Evolutionary conservation across 441 rosid genomes (phyloP).

Genomic region (Euphorbia celastroides): DNA sequence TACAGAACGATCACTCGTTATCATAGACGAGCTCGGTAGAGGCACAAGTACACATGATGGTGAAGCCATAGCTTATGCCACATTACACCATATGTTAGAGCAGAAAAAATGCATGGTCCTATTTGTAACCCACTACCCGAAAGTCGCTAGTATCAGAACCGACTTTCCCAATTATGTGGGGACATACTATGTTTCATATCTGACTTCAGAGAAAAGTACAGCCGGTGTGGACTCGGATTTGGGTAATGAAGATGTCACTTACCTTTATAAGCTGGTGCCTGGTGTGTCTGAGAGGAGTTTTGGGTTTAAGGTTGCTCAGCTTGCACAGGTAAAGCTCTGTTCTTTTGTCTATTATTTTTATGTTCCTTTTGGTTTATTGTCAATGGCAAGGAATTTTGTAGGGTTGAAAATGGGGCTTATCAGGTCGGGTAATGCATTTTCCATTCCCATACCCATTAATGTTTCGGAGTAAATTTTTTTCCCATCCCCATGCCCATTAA

Average conservation of each 20-base stretch:
- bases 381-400: too few relatives aligned
- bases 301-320: constrained; percentile 83
- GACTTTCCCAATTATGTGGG: constrained; percentile 53
- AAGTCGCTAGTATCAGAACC: constrained; percentile 52
- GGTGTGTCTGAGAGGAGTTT: constrained; percentile 87
- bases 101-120: constrained; percentile 74
- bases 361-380: neutral
- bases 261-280: constrained; percentile 75
- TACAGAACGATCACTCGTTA: constrained; percentile 65
- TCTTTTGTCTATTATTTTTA: neutral
- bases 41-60: constrained; percentile 98
- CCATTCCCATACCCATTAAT: too few relatives aligned
- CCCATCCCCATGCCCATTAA: too few relatives aligned
- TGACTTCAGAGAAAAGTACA: constrained; percentile 39
- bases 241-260: constrained; percentile 66
- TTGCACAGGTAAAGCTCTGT: constrained; percentile 58
- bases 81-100: constrained; percentile 60
- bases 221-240: constrained; percentile 18
- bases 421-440: too few relatives aligned
- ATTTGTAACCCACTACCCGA: constrained; percentile 93
- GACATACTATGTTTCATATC: constrained; percentile 82
- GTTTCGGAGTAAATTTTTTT: too few relatives aligned
- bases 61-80: constrained; percentile 86
- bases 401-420: too few relatives aligned
- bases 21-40: constrained; percentile 86